Conservation (phyloP, 371 early-diverging fungal species). For the Globomyces sp. region DNA sequence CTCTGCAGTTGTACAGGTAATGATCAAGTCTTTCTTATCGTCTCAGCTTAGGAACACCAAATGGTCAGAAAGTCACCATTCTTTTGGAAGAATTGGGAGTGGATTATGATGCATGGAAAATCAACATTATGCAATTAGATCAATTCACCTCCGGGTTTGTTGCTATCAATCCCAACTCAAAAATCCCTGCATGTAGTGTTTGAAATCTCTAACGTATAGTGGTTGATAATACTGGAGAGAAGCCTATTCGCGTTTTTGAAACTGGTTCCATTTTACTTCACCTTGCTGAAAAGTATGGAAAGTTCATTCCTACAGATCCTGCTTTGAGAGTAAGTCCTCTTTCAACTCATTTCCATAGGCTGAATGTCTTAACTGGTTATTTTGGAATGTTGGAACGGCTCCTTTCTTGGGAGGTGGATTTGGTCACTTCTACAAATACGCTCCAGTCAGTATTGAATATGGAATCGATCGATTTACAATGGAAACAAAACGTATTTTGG, state of each 20-base stretch:
- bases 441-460: conserved; percentile 17
- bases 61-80: conserved; percentile 21
- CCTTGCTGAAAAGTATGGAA: conserved; percentile 24
- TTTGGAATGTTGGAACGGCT: conserved; percentile 20
- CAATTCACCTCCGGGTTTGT: conserved; percentile 21
- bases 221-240: conserved; percentile 12
- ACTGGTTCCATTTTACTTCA: conserved; percentile 22
- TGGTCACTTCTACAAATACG: conserved; percentile 20
- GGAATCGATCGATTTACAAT: conserved; percentile 22
- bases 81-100: conserved; percentile 25
- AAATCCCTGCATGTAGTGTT: conserved; percentile 16
- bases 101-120: conserved; percentile 23
- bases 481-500: conserved; percentile 22
- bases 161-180: conserved; percentile 20
- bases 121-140: conserved; percentile 10
- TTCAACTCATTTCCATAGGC: not conserved
- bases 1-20: conserved; percentile 19
- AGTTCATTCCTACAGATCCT: conserved; percentile 18
- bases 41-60: conserved; percentile 16
- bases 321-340: not conserved
- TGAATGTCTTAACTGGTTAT: conserved; percentile 18
- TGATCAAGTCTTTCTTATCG: too few species aligned
- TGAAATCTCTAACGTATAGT: not conserved
- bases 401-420: conserved; percentile 17
- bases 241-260: conserved; percentile 23